Conservation (phyloP, 257 asterid genomes). For the Capsicum chinense region DNA sequence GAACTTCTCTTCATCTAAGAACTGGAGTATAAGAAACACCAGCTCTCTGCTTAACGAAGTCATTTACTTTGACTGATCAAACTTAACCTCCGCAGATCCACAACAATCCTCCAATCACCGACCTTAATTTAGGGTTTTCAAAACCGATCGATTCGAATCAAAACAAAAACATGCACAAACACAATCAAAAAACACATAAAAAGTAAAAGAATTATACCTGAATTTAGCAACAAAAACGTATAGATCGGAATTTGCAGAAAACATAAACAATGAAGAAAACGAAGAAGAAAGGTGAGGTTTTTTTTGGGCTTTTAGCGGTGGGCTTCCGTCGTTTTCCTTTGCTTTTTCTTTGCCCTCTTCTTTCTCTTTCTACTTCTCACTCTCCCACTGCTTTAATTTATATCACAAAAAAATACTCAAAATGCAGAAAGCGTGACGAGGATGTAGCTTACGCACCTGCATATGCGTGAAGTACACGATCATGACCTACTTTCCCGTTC, state of each 20-base stretch:
- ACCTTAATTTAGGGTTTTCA: constrained; percentile 34
- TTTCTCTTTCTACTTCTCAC: constrained; percentile 26
- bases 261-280: neutral
- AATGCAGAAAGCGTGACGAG: neutral
- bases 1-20: constrained; percentile 59
- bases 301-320: constrained; percentile 3
- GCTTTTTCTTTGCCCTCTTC: neutral
- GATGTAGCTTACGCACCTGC: constrained; percentile 19
- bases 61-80: constrained; percentile 43
- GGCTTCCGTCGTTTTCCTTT: constrained; percentile 12
- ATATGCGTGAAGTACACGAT: neutral
- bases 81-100: constrained; percentile 40
- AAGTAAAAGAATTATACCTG: neutral
- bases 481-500: too few species aligned
- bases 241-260: constrained; percentile 12
- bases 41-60: constrained; percentile 58
- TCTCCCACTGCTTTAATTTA: constrained; percentile 17
- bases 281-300: neutral
- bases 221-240: neutral
- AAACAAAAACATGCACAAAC: constrained; percentile 18
- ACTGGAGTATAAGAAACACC: constrained; percentile 60
- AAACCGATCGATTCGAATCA: constrained; percentile 10
- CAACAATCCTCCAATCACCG: constrained; percentile 18
- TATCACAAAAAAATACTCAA: neutral
- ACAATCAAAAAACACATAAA: constrained; percentile 18